Conservation (phyloP, 2,329 filamentous ascomycete genomes). For the Emericellopsis atlantica region DNA sequence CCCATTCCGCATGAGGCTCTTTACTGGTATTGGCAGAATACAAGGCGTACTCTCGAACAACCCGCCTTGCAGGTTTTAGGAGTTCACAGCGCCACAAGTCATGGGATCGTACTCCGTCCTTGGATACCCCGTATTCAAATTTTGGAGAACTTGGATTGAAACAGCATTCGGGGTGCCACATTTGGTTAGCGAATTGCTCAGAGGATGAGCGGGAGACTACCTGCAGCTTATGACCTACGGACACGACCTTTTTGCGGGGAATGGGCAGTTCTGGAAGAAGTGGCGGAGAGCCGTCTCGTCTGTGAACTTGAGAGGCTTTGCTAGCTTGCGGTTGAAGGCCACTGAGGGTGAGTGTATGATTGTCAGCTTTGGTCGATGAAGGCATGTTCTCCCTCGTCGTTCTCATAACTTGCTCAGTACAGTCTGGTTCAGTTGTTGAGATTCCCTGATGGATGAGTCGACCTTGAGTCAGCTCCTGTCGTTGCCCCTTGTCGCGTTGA, state of each 20-base stretch:
- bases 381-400: neutral
- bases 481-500: neutral
- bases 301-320: constrained; percentile 19
- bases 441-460: constrained; percentile 26
- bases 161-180: no score
- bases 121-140: no score
- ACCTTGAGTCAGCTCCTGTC: constrained; percentile 16
- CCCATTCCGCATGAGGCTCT: no score
- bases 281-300: constrained; percentile 17
- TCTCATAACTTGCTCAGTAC: constrained; percentile 2
- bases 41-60: no score
- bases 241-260: neutral
- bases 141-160: no score
- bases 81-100: no score
- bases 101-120: no score
- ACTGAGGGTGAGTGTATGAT: constrained; percentile 7
- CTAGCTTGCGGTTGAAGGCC: constrained; percentile 22
- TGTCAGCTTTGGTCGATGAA: neutral
- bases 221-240: neutral
- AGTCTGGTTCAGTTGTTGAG: constrained; percentile 1
- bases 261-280: neutral
- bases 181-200: no score
- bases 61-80: no score
- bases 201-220: neutral
- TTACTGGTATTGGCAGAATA: no score